Conservation (phyloP, 2,329 filamentous ascomycete genomes). For the Aureobasidium sp. region DNA sequence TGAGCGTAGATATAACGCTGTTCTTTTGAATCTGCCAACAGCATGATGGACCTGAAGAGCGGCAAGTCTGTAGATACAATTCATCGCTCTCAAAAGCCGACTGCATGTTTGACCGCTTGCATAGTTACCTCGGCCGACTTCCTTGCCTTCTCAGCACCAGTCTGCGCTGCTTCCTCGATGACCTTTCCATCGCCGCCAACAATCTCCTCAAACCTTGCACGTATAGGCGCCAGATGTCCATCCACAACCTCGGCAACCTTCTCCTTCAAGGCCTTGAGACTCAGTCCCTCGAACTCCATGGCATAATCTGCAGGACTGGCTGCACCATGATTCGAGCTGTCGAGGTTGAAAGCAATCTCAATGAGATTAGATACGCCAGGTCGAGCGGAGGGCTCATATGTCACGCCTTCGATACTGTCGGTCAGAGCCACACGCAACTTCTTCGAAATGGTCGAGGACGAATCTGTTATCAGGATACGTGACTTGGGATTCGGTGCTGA, state of each 20-base stretch:
- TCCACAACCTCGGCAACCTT: conserved; percentile 52
- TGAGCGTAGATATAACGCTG: neutral
- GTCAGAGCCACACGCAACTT: conserved; percentile 72
- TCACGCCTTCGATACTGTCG: conserved; percentile 59
- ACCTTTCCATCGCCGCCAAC: conserved; percentile 40
- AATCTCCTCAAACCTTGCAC: conserved; percentile 48
- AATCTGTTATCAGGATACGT: conserved; percentile 74
- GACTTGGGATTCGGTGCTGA: conserved; percentile 64
- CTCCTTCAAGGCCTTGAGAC: conserved; percentile 54
- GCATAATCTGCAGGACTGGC: conserved; percentile 38
- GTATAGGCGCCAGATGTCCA: conserved; percentile 43
- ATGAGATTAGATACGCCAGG: conserved; percentile 86
- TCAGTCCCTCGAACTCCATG: conserved; percentile 29
- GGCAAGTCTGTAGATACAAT: neutral
- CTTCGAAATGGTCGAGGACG: conserved; percentile 49
- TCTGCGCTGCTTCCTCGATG: conserved; percentile 48
- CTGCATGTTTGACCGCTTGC: conserved; percentile 32
- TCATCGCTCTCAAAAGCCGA: conserved; percentile 27
- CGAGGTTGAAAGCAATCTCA: conserved; percentile 65
- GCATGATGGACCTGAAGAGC: neutral
- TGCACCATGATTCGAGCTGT: conserved; percentile 32
- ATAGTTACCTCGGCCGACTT: conserved; percentile 49
- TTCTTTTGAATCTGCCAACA: neutral
- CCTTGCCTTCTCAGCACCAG: conserved; percentile 54
- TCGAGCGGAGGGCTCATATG: conserved; percentile 59